Percentiles rank a stretch among this genome's conserved stretches.
These are phyloP conservation scores for Quercus lobata DNA, from an alignment of 331 rosid species.

Conservation along the genomic window DNA sequence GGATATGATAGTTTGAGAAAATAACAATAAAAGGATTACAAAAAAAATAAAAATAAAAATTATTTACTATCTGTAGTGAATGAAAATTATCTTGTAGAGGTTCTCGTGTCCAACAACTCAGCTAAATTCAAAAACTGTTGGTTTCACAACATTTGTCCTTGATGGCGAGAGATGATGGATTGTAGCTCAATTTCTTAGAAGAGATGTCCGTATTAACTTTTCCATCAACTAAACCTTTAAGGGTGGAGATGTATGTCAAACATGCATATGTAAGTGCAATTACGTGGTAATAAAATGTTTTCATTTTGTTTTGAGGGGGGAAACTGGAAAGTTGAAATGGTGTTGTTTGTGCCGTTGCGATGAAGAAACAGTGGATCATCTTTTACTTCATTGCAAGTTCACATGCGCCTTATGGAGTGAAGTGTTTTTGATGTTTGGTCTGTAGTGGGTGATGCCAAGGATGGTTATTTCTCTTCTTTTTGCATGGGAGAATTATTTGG, in stretches of 20 bases:
- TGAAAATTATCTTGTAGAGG: not conserved
- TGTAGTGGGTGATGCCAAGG: too few relatives aligned
- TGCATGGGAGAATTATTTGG: too few relatives aligned
- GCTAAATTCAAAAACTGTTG: not conserved
- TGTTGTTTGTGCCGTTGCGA: too few relatives aligned
- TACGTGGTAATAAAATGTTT: not conserved
- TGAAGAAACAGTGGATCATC: too few relatives aligned
- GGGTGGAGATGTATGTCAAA: not conserved
- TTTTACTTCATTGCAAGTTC: too few relatives aligned
- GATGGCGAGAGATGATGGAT: not conserved
- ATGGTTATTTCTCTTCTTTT: too few relatives aligned
- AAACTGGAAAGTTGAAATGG: not conserved
- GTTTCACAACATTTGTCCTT: not conserved
- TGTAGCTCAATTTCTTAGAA: not conserved
- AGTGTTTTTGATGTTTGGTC: too few relatives aligned
- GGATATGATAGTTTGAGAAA: not conserved
- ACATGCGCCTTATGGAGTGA: too few relatives aligned
- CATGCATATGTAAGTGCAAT: not conserved
- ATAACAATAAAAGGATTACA: not conserved
- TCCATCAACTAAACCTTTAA: not conserved
- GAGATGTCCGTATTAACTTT: not conserved
- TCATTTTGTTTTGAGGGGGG: not conserved
- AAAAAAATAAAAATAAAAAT: not conserved
- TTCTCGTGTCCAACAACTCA: not conserved
- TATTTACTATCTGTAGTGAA: not conserved